Percentiles rank a stretch among this genome's conserved stretches.
phyloP scores from a whole-genome alignment of 129 eudicot genomes.

The Helianthus tuberosus region DNA sequence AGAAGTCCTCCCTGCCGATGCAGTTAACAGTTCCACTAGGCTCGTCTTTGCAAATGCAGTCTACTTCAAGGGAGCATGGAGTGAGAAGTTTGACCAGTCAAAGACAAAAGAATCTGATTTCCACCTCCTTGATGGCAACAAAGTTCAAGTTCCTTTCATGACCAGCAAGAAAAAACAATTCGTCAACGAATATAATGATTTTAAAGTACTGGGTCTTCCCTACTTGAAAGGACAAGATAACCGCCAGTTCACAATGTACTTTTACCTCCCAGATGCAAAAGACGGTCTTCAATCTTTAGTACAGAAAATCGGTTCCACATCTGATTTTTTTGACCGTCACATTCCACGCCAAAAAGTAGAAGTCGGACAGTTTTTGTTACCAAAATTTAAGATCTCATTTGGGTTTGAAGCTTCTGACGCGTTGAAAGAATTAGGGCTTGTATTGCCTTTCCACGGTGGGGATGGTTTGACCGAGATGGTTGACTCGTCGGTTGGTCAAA shows the following conservation, averaged over 20 bases:
- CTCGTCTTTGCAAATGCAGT: slow-evolving; percentile 22
- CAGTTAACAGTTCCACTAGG: not conserved
- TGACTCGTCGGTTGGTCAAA: not conserved
- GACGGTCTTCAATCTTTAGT: not conserved
- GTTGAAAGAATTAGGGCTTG: slow-evolving; percentile 6
- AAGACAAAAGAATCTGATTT: slow-evolving; percentile 1
- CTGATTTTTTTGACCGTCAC: not conserved
- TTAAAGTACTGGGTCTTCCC: slow-evolving; percentile 10
- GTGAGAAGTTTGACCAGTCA: not conserved
- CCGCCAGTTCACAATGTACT: not conserved
- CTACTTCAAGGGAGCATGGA: slow-evolving; percentile 25
- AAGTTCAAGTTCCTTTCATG: slow-evolving; percentile 11
- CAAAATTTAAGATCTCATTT: slow-evolving; percentile 4
- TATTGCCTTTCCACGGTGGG: not conserved
- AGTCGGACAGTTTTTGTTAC: not conserved
- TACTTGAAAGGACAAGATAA: not conserved
- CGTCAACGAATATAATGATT: not conserved
- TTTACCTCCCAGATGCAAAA: slow-evolving; percentile 7
- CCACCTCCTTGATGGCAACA: slow-evolving; percentile 15
- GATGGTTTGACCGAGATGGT: not conserved
- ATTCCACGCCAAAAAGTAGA: not conserved
- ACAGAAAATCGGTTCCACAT: not conserved
- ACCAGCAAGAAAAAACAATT: not conserved
- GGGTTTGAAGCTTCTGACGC: slow-evolving; percentile 4
- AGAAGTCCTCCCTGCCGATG: not conserved